Base-by-base conservation (phyloP, 2,329 filamentous ascomycete species). In the Cyclaneusma minus region DNA sequence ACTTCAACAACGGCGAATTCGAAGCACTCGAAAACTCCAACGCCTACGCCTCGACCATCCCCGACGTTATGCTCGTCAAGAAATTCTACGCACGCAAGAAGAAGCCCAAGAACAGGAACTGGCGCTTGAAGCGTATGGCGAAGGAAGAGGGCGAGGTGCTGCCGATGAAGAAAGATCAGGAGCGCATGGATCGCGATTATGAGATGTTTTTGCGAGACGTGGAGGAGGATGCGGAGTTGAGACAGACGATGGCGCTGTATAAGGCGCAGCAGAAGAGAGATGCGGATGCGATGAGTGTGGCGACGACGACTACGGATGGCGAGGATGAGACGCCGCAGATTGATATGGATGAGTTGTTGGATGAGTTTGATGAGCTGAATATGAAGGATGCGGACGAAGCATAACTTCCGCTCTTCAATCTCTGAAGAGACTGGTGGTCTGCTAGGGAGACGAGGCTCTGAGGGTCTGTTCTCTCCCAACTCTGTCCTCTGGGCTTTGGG, bases 191-290 rank as follows among this genome's bases (percentile, higher is more conserved):
- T 48, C 69, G 76, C 38, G 89, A 98, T 54, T 98, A 92, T 55
- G 89, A 98, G 59, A 71, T 85, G 68, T 98, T 98, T 70, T 58
- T 98, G 61, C 76, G 79, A 23, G 89, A 98, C 51, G 82, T 98
- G 7, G 91, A 98, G 55, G 85, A 95, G 49, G 89, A 98, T 49
- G 67, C 79, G 27, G 89, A 98, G 45, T 62, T 94, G 39, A 66
- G 89, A 29, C 68, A 74, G 22, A 84, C 83, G 1, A 59, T 98
- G 47, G 80, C 82, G 23, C 51, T 98, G 42, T 98, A 93, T 59
- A 93, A 87, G 58, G 65, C 28, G 16, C 42, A 48, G 35, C 45
- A 51, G 34, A 49, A 56, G 43, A 56, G 57, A 44, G 63, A 69
- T 30, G 54, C 58, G 2, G 71, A 77, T 32, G 69, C 66, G 42